Evolutionary conservation across 23 red algal genomes (phyloP).

Genomic region (Cyanidioschyzon merolae): DNA sequence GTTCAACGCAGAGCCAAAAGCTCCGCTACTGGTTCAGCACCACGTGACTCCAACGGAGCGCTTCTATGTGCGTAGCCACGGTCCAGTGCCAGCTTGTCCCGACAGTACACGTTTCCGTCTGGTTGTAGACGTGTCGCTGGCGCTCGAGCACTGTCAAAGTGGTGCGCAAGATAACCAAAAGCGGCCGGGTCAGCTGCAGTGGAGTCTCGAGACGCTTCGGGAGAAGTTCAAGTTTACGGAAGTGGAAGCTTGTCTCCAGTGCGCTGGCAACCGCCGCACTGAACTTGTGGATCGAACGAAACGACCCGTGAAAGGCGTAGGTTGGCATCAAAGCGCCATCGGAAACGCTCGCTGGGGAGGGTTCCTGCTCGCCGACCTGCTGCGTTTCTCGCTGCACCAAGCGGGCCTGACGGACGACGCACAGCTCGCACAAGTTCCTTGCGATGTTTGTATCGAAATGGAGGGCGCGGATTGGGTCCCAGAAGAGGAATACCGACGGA

Average conservation of each 20-base stretch:
- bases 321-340: conserved; percentile 57
- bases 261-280: conserved; percentile 78
- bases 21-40: conserved; percentile 25
- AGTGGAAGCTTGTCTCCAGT: conserved; percentile 41
- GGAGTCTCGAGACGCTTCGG: conserved; percentile 41
- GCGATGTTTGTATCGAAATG: conserved; percentile 27
- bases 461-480: conserved; percentile 56
- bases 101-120: background rate
- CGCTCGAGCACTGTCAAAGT: conserved; percentile 24
- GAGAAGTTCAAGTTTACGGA: conserved; percentile 14
- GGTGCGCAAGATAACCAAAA: conserved; percentile 17
- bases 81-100: conserved; percentile 43
- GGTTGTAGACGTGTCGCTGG: conserved; percentile 8
- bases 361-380: conserved; percentile 48
- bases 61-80: conserved; percentile 86
- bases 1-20: conserved; percentile 72
- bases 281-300: conserved; percentile 46
- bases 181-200: background rate
- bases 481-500: conserved; percentile 17
- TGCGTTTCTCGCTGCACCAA: conserved; percentile 12
- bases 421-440: background rate
- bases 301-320: conserved; percentile 46
- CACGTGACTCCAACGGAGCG: conserved; percentile 50
- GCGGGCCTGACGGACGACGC: background rate
- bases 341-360: conserved; percentile 81